Evolutionary conservation across 1,139 yeast species (phyloP).

Genomic region (Trichomonascaceae sp.): DNA sequence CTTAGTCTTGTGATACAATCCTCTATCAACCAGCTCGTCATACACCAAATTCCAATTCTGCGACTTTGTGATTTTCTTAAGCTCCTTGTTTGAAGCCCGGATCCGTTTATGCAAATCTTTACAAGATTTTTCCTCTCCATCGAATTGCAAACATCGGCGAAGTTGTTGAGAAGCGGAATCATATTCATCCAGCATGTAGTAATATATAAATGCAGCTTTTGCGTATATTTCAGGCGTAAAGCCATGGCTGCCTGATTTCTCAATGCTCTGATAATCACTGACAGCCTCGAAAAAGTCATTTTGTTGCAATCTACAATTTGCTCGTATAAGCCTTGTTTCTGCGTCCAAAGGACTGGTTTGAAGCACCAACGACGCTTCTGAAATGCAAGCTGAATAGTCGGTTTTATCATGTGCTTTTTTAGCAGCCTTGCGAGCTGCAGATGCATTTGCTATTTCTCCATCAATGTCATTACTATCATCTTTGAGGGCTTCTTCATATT

Average conservation of each 20-base stretch:
- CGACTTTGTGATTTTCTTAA: slow-evolving; percentile 18
- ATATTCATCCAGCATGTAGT: slow-evolving; percentile 48
- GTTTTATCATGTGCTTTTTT: slow-evolving; percentile 15
- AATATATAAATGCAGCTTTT: slow-evolving; percentile 38
- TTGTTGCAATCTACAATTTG: slow-evolving; percentile 28
- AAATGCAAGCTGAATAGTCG: slow-evolving; percentile 28
- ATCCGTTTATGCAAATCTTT: slow-evolving; percentile 44
- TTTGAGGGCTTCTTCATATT: slow-evolving; percentile 11
- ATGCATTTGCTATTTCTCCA: slow-evolving; percentile 5
- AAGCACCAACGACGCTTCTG: slow-evolving; percentile 27
- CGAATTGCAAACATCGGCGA: slow-evolving; percentile 59
- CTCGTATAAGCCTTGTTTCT: slow-evolving; percentile 27
- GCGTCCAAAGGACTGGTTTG: slow-evolving; percentile 26
- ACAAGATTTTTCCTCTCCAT: slow-evolving; percentile 59
- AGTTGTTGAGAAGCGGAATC: slow-evolving; percentile 45
- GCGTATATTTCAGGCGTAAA: slow-evolving; percentile 27
- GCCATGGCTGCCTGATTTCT: slow-evolving; percentile 21
- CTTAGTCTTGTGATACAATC: slow-evolving; percentile 17
- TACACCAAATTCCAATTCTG: slow-evolving; percentile 28
- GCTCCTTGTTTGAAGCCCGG: slow-evolving; percentile 34
- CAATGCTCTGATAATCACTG: background rate
- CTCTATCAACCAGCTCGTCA: slow-evolving; percentile 18
- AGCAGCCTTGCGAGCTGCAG: slow-evolving; percentile 14
- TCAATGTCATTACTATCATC: slow-evolving; percentile 7
- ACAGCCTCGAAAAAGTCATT: slow-evolving; percentile 20